Conservation (phyloP, 495 filamentous ascomycete species). For the Elasticomyces elasticus region DNA sequence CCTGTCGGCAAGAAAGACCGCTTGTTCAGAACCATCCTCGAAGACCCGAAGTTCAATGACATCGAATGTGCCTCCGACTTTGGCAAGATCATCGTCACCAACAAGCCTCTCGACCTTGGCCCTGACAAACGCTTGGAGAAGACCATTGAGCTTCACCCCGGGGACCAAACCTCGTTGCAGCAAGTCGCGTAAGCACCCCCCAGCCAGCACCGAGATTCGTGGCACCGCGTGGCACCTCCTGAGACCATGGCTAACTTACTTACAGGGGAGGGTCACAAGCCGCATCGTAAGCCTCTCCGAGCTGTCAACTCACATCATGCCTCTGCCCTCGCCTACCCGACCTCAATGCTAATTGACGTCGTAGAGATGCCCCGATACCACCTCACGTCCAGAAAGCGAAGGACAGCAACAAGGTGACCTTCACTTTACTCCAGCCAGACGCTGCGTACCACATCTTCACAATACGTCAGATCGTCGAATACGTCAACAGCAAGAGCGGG, state of each 20-base stretch:
- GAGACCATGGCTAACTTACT: too few species aligned
- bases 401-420: conserved; percentile 9
- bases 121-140: background rate
- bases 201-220: too few species aligned
- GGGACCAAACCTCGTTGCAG: conserved; percentile 5
- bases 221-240: too few species aligned
- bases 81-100: conserved; percentile 25
- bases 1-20: conserved; percentile 24
- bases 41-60: conserved; percentile 14
- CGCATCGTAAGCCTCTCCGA: too few species aligned
- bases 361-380: too few species aligned
- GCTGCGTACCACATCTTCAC: conserved; percentile 21
- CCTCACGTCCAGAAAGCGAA: background rate
- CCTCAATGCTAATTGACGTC: too few species aligned
- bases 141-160: conserved; percentile 17
- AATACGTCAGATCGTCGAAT: conserved; percentile 27
- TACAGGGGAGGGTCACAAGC: too few species aligned
- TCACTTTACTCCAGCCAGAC: conserved; percentile 18
- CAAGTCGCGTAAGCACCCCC: background rate
- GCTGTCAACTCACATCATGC: too few species aligned
- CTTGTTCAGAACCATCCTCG: conserved; percentile 22
- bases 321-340: too few species aligned
- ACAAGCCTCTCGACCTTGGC: conserved; percentile 20
- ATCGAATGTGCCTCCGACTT: conserved; percentile 24
- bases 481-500: conserved; percentile 24